Evolutionary conservation across 441 rosid genomes (phyloP).

Genomic region (Croton setiger): DNA sequence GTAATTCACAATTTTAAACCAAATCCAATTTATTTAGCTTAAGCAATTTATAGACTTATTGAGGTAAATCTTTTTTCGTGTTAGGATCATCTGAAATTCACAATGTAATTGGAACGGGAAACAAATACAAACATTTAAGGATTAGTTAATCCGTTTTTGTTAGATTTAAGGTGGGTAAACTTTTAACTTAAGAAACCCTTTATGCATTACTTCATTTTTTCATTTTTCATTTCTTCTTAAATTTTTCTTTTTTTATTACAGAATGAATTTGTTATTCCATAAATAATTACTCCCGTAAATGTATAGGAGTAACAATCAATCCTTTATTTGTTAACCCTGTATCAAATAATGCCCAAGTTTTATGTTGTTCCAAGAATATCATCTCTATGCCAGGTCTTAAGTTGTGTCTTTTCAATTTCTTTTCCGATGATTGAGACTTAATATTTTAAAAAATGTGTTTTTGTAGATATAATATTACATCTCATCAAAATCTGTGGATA

Average conservation of each 20-base stretch:
- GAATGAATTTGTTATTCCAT: too few species aligned
- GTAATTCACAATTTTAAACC: background rate
- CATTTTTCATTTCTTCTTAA: too few species aligned
- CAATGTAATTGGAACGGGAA: background rate
- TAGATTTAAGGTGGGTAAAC: too few species aligned
- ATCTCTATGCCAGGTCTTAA: background rate
- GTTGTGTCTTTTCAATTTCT: background rate
- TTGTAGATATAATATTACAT: background rate
- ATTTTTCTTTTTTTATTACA: too few species aligned
- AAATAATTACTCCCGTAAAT: too few species aligned
- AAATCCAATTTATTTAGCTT: background rate
- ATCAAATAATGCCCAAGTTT: too few species aligned
- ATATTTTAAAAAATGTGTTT: background rate
- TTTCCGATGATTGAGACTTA: background rate
- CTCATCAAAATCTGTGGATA: background rate
- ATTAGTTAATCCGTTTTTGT: too few species aligned
- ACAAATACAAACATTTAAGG: background rate
- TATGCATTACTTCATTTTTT: too few species aligned
- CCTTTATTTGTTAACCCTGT: too few species aligned
- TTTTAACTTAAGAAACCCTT: too few species aligned
- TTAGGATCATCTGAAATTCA: background rate
- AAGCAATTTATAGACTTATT: background rate
- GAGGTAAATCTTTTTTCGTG: background rate
- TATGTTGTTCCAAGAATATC: background rate
- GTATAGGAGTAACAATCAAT: too few species aligned